Percentiles rank a stretch among this genome's conserved stretches.
Conservation (phyloP, 164 flowering plant genomes). For the Nelumbo lutea region DNA sequence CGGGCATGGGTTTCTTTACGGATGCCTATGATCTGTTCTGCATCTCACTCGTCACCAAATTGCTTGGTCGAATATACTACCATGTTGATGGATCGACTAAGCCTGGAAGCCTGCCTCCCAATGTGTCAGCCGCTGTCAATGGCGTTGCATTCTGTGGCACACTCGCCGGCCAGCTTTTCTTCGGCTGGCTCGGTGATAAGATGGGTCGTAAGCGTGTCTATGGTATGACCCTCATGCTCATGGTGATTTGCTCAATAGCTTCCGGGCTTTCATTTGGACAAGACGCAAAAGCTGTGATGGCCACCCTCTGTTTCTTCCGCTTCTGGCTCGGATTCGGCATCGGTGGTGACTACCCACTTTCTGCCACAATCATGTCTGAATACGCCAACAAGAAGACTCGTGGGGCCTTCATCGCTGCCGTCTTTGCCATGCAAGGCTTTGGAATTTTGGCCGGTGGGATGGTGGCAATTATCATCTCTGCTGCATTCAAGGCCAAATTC, state of each 20-base stretch:
- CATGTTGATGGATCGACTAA: constrained; percentile 5
- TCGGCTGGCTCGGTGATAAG: constrained; percentile 17
- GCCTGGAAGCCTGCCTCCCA: constrained; percentile 7
- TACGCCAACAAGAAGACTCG: constrained; percentile 18
- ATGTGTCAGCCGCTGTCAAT: constrained; percentile 6
- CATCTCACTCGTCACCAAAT: constrained; percentile 23
- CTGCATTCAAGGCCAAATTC: constrained; percentile 3
- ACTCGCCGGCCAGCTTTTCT: constrained; percentile 12
- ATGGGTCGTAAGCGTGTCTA: constrained; percentile 13
- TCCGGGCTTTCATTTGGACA: constrained; percentile 9
- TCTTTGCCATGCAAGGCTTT: constrained; percentile 17
- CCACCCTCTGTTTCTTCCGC: constrained; percentile 12
- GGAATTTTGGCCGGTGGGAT: constrained; percentile 13
- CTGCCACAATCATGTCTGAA: constrained; percentile 17
- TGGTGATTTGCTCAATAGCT: constrained; percentile 6
- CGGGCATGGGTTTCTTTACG: constrained; percentile 23
- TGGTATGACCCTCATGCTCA: constrained; percentile 12
- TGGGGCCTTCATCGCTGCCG: constrained; percentile 15
- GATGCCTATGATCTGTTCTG: constrained; percentile 27
- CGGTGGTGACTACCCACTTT: constrained; percentile 16
- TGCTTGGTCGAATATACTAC: constrained; percentile 31
- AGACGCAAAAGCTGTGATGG: background rate
- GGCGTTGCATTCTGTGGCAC: constrained; percentile 12
- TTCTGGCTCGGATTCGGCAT: constrained; percentile 17
- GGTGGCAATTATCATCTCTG: constrained; percentile 8